phyloP scores from a whole-genome alignment of 306 rosid species.

The Quercus mongolica region DNA sequence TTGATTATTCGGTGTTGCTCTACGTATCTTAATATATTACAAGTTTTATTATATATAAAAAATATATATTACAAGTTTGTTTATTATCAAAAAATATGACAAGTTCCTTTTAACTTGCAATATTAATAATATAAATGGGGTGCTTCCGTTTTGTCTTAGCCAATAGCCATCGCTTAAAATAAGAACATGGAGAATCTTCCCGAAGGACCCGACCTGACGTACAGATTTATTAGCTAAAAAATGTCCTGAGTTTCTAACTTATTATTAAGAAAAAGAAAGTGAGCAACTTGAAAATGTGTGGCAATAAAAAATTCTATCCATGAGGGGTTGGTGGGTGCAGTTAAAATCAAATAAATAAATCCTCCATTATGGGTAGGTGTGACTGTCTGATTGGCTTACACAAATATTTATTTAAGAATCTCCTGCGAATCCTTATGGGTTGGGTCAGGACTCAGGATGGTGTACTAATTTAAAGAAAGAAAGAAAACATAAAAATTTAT shows the following conservation, averaged over 20 bases:
- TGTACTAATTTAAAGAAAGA: background rate
- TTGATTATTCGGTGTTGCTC: conserved; percentile 7
- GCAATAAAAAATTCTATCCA: conserved; percentile 1
- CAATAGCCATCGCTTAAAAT: background rate
- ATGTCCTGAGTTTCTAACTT: too few species aligned
- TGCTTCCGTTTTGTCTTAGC: conserved; percentile 5
- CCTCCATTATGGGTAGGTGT: conserved; percentile 4
- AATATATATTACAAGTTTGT: too few species aligned
- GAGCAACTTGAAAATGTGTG: background rate
- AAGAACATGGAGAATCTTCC: conserved; percentile 9
- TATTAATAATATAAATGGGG: background rate
- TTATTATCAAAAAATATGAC: background rate
- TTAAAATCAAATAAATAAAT: background rate
- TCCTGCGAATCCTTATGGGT: background rate
- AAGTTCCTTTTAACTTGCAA: background rate
- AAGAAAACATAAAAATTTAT: background rate
- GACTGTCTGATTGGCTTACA: background rate
- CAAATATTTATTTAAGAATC: background rate
- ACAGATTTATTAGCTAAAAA: too few species aligned
- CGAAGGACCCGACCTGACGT: background rate
- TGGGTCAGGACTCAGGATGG: too few species aligned
- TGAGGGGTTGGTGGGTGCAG: background rate
- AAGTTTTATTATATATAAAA: too few species aligned
- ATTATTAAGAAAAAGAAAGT: background rate
- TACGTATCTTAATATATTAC: background rate